Percentiles rank a stretch among this genome's conserved stretches.
Conservation (phyloP, 1,284 basidiomycete species). For the Leccinum proximum region DNA sequence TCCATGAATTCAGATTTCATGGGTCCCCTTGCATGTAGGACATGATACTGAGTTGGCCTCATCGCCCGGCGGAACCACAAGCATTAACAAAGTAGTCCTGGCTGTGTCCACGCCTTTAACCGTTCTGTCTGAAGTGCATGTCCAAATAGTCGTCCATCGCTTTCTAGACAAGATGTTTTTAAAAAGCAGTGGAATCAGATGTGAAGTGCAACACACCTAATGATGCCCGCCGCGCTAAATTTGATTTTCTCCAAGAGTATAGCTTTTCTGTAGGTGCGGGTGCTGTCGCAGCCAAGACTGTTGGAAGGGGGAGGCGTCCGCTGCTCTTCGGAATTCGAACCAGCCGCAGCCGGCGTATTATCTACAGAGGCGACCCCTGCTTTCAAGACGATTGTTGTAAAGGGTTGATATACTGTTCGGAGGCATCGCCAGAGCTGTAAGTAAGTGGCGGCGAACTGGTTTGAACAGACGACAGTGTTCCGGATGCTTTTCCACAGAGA, state of each 20-base stretch:
- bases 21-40: conserved; percentile 93
- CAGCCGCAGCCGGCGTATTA: conserved; percentile 48
- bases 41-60: conserved; percentile 82
- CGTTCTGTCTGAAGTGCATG: conserved; percentile 96
- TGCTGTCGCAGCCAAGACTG: conserved; percentile 45
- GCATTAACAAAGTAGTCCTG: conserved; percentile 63
- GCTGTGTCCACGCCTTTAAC: conserved; percentile 53
- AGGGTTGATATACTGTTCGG: conserved; percentile 52
- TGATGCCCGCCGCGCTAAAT: conserved; percentile 72
- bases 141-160: conserved; percentile 90
- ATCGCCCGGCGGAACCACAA: conserved; percentile 86
- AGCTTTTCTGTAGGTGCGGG: conserved; percentile 67
- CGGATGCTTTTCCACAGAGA: too few relatives aligned
- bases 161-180: conserved; percentile 40
- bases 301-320: conserved; percentile 26
- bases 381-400: conserved; percentile 62
- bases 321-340: conserved; percentile 36
- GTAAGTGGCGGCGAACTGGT: conserved; percentile 18
- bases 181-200: conserved; percentile 8
- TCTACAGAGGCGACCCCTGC: conserved; percentile 66
- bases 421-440: conserved; percentile 30
- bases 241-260: conserved; percentile 70
- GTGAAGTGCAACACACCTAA: conserved; percentile 47
- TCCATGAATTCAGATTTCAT: conserved; percentile 94
- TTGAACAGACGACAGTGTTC: conserved; percentile 19